Conservation (phyloP, 1,284 basidiomycete genomes). For the Puccinia brachypodii region DNA sequence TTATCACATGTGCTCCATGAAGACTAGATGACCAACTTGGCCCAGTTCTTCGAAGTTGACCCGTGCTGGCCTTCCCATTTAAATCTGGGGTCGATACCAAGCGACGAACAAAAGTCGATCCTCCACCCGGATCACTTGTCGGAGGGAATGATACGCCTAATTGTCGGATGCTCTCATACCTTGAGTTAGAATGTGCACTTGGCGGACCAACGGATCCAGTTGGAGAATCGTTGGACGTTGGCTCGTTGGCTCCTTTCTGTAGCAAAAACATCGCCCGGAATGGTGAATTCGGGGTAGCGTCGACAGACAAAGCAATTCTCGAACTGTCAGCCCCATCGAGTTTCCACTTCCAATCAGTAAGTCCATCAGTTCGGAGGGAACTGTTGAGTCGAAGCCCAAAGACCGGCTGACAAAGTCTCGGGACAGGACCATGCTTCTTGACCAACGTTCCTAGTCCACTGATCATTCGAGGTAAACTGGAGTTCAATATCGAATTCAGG, state of each 20-base stretch:
- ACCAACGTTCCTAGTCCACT: slow-evolving; percentile 56
- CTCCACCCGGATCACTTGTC: neutral
- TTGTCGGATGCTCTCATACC: slow-evolving; percentile 11
- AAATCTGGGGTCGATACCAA: slow-evolving; percentile 50
- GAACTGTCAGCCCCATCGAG: slow-evolving; percentile 9
- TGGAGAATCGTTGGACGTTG: neutral
- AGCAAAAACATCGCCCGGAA: slow-evolving; percentile 39
- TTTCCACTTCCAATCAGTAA: slow-evolving; percentile 49
- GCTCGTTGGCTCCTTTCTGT: slow-evolving; percentile 31
- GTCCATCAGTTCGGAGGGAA: slow-evolving; percentile 49
- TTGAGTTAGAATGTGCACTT: slow-evolving; percentile 24
- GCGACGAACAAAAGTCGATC: slow-evolving; percentile 21
- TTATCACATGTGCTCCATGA: slow-evolving; percentile 55
- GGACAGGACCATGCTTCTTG: slow-evolving; percentile 52
- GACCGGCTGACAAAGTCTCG: slow-evolving; percentile 50
- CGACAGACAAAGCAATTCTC: slow-evolving; percentile 11
- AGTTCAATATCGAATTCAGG: slow-evolving; percentile 84
- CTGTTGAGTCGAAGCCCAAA: slow-evolving; percentile 53
- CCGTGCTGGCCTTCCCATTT: slow-evolving; percentile 53
- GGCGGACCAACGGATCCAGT: neutral
- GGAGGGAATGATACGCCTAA: slow-evolving; percentile 8
- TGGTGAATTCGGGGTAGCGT: neutral
- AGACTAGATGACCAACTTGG: slow-evolving; percentile 51
- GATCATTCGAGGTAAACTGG: slow-evolving; percentile 58
- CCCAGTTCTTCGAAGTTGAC: slow-evolving; percentile 53